Evolutionary conservation across 2,329 filamentous ascomycete species (phyloP), one percentile per base, ranked within the genome.

Genomic region (Apiospora saccharicola): DNA sequence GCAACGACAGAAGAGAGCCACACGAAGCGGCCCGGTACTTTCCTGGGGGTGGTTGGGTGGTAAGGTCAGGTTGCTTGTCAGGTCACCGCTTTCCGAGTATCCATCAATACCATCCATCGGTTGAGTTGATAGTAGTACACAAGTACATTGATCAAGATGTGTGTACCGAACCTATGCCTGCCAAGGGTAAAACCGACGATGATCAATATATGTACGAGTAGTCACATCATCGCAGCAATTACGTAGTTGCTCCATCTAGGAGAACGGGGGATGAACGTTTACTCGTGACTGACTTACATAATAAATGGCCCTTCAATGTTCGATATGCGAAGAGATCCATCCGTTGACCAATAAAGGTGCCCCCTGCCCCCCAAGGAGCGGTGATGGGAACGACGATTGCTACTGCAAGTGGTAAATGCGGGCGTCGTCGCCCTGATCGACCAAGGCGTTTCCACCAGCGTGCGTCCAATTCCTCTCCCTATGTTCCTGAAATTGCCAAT

Each of bases 401-500:
- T 57, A 57, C 51, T 57, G 22, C 30, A 61, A 37, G 14, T 30
- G 22, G 30, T 37, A 37, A 51, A 24, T 51, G 49, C n/a, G 26
- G 16, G 53, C 53, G 53, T 30, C 26, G 53, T 61, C 16, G 53
- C 53, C 53, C 53, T 57, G 51, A 57, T 34, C 51, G 51, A 57
- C 51, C 51, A 57, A 57, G 34, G 34, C 6, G 30, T 57, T 30
- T 34, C 51, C 51, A 57, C 51, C 51, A 30, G 24, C 14, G 4
- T 34, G 51, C 51, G 14, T 57, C 51, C 13, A 5, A 47, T 47
- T 16, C 26, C 26, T 30, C 26, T 30, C 51, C 51, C 51, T 24
- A 57, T 34, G 30, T 57, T 19, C 51, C 53, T 61, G 34, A 61
- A 61, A 61, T 61, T 61, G 53, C 53, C 53, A 61, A 61, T 61